phyloP scores from a whole-genome alignment of 768 basidiomycete species.

The Podaxis sp. region DNA sequence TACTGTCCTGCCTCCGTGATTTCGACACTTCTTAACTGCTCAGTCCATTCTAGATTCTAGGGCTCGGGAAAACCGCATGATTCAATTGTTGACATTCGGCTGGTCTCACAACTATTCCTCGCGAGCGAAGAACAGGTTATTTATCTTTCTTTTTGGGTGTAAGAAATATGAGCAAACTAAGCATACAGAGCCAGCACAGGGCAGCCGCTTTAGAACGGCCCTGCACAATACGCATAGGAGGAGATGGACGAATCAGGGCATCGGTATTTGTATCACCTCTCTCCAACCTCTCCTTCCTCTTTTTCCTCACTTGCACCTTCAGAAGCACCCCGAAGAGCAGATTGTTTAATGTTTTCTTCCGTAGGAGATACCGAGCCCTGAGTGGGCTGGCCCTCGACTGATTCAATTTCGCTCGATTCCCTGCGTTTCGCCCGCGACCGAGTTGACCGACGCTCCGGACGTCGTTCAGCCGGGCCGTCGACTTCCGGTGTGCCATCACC shows the following conservation, averaged over 20 bases:
- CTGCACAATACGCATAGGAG: not conserved
- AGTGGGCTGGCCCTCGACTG: slow-evolving; percentile 1
- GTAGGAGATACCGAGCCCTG: not conserved
- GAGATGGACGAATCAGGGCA: not conserved
- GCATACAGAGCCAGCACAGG: no score
- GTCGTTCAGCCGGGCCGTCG: slow-evolving; percentile 9
- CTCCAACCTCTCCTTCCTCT: slow-evolving; percentile 7
- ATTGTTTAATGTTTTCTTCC: slow-evolving; percentile 5
- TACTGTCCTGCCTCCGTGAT: no score
- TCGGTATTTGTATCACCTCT: not conserved
- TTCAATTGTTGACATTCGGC: no score
- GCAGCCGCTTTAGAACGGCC: not conserved
- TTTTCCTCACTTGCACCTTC: slow-evolving; percentile 2
- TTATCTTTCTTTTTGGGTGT: no score
- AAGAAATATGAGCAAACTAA: no score
- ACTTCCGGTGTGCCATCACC: slow-evolving; percentile 8
- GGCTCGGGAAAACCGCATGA: no score
- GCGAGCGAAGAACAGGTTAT: no score
- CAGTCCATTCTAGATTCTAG: no score
- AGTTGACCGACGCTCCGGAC: slow-evolving; percentile 13
- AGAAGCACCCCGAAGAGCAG: not conserved
- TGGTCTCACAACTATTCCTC: no score
- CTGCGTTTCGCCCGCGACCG: slow-evolving; percentile 7
- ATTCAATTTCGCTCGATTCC: slow-evolving; percentile 10
- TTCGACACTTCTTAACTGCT: no score